Evolutionary conservation across 2,329 filamentous ascomycete genomes (phyloP), one percentile per base, ranked within the genome.

Genomic region (Neonectria ditissima): DNA sequence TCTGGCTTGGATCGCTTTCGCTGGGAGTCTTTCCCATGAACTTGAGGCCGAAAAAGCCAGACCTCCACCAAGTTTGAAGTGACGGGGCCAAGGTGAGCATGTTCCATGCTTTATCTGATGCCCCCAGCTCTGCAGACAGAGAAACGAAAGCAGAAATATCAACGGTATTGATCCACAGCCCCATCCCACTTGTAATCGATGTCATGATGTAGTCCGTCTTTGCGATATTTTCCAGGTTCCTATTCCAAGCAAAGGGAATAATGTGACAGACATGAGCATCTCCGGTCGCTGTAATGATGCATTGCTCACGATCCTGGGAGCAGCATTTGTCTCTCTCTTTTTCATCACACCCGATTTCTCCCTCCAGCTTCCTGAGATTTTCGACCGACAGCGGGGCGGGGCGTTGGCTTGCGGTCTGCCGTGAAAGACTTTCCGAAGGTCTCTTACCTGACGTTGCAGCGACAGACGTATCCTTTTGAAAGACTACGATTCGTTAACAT

Each of bases 31-130:
- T 41, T 41, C 47, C 18, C 2, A 52, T 22, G 10, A 16, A 39
- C 16, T 47, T 59, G 26, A 59, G 28, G 10, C 11, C 48, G 13
- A 54, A 53, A 24, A 47, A 59, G 9, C 24, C 56, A 28, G 14
- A 13, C 9, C 18, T 2, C 48, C 48, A 53, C 48, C 48, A 59
- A 10, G 20, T 18, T 10, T 32, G 28, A 8, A 54, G 30, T 3
- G 6, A 18, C 13, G 39, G 57, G 20, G n/a, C 47, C 6, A 59
- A 8, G 11, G 26, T 34, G 1, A 54, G 16, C 48, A 59, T 54
- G 16, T 59, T 54, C 57, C 39, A 59, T 1, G 7, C 13, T 16
- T 22, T 18, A 13, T 55, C 50, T 10, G 41, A 55, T 10, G 9
- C 5, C 5, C 39, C 9, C 20, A 20, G 18, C 13, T 11, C 39